Conservation (phyloP, 768 basidiomycete genomes). For the Symmetrospora coprosmae region DNA sequence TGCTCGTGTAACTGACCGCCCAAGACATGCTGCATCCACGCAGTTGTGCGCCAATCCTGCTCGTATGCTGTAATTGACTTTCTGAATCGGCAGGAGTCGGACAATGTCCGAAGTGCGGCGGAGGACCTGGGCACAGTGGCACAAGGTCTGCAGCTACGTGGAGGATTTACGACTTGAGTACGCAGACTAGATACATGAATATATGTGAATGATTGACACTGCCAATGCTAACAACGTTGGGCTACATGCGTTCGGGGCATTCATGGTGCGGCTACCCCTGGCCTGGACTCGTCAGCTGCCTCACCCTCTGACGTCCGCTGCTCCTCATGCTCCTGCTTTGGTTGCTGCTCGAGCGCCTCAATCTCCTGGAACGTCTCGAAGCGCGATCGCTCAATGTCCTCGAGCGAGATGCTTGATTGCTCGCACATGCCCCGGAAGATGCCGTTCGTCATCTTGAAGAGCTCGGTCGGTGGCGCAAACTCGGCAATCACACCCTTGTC, state of each 20-base stretch:
- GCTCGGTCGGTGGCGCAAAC: conserved; percentile 39
- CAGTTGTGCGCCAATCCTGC: too few relatives aligned
- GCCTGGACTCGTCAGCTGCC: not conserved
- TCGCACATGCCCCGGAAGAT: conserved; percentile 55
- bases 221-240: too few relatives aligned
- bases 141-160: too few relatives aligned
- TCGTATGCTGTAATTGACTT: too few relatives aligned
- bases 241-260: too few relatives aligned
- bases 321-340: not conserved
- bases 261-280: too few relatives aligned
- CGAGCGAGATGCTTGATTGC: conserved; percentile 43
- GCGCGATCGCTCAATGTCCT: conserved; percentile 39
- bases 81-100: too few relatives aligned
- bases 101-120: too few relatives aligned
- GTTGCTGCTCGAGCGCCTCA: not conserved
- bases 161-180: too few relatives aligned
- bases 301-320: not conserved
- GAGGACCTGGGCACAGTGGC: too few relatives aligned
- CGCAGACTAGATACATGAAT: too few relatives aligned
- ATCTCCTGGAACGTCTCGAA: not conserved
- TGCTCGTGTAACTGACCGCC: not conserved
- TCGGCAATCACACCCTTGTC: conserved; percentile 56
- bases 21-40: conserved; percentile 8
- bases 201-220: too few relatives aligned
- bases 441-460: conserved; percentile 44